Evolutionary conservation across 768 basidiomycete species (phyloP), one percentile per base, ranked within the genome.

Genomic region (Leucocoprinus birnbaumii): DNA sequence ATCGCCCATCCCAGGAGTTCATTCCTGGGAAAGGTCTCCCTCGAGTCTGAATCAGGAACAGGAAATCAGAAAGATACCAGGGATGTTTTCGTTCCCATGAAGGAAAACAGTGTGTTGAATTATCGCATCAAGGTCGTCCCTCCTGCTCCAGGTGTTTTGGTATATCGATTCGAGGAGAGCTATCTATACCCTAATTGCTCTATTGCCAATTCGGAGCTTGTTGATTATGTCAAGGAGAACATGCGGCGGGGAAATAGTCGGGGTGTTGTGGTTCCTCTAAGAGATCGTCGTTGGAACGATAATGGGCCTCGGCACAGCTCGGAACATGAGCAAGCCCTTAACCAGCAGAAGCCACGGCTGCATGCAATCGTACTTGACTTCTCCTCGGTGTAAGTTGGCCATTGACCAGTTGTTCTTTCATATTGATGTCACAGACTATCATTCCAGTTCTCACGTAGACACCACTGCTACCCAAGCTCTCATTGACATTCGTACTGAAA

Each of bases 211-310:
- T 81, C 83, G 37, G 73, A 77, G 2, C 71, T 99, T 19, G 88
- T 94, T 24, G 87, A 88, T 61, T 77, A 93, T 61, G 91, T 96
- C 59, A 94, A 88, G 71, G 72, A 71, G 52, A 77, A 86, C 62
- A 92, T 87, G 63, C 80, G 84, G 27, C 82, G 89, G 48, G 94
- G 91, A 21, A 81, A 78, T 62, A 89, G 94, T 67, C 76, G 88
- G 63, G 89, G 94, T 68, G 76, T 89, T 68, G 78, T 49, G 63
- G 70, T 16, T 74, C 91, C 58, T 53, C 69, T 83, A 42, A 75
- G 79, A 58, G 93, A 96, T 66, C 83, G 94, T 41, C 81, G 91
- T 13, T 99, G 96, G 96, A 99, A 99, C n/a, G n/a, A n/a, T 65
- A 94, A 97, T 62, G 85, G 91, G 8, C 91, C 91, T 24, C 89